Percentiles rank a stretch among this genome's conserved stretches.
phyloP scores from a whole-genome alignment of 352 stramenopile genomes.

The Pythium scleroteichum region DNA sequence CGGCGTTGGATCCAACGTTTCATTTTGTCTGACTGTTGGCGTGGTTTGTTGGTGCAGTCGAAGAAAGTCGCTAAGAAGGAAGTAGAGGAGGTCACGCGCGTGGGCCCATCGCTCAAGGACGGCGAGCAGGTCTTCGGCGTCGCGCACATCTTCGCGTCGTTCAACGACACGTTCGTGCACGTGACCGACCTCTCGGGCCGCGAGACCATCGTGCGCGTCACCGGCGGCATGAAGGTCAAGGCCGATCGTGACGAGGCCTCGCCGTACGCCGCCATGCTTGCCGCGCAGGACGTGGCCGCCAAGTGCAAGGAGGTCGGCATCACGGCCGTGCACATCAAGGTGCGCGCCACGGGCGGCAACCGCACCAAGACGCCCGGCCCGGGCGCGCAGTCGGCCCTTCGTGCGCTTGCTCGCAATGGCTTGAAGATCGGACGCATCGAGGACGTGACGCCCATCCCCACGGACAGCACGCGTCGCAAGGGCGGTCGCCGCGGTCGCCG shows the following conservation, averaged over 20 bases:
- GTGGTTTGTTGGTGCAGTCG: slow-evolving; percentile 40
- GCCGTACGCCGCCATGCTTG: slow-evolving; percentile 99
- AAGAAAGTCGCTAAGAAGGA: slow-evolving; percentile 88
- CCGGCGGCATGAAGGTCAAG: slow-evolving; percentile 99
- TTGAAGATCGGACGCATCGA: slow-evolving; percentile 99
- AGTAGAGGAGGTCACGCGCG: slow-evolving; percentile 92
- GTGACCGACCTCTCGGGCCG: slow-evolving; percentile 99
- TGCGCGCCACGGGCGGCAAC: slow-evolving; percentile 99
- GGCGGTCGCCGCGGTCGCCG: slow-evolving; percentile 98
- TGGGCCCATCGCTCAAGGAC: slow-evolving; percentile 94
- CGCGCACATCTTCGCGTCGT: slow-evolving; percentile 99
- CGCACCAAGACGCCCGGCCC: slow-evolving; percentile 98
- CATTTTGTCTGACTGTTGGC: not conserved
- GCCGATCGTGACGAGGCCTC: slow-evolving; percentile 99
- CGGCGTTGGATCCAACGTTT: too few species aligned
- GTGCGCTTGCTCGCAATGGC: slow-evolving; percentile 98
- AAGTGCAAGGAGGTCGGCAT: slow-evolving; percentile 98
- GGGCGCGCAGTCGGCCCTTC: slow-evolving; percentile 97
- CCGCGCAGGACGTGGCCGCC: slow-evolving; percentile 98
- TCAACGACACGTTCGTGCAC: slow-evolving; percentile 99
- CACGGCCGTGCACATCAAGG: slow-evolving; percentile 99
- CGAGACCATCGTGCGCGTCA: slow-evolving; percentile 99
- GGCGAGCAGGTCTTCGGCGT: slow-evolving; percentile 99
- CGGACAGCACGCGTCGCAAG: slow-evolving; percentile 98
- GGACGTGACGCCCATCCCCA: slow-evolving; percentile 99